These are phyloP conservation scores for Arxiozyma slooffiae DNA, from an alignment of 1,139 yeast genomes.

Conservation along the genomic window DNA sequence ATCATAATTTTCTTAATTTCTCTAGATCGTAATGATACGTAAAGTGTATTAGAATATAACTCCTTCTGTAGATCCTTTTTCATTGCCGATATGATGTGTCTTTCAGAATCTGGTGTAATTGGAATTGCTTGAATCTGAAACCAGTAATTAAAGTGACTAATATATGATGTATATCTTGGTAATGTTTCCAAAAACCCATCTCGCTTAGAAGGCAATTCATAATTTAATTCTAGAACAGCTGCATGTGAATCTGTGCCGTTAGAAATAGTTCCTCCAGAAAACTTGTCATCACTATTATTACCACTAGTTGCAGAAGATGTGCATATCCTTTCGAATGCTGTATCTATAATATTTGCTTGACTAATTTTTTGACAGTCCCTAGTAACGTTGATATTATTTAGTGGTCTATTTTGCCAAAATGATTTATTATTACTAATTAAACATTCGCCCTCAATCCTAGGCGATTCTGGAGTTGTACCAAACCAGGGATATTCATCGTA, in stretches of 20 bases:
- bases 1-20: slow-evolving; percentile 48
- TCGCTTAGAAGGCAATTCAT: slow-evolving; percentile 4
- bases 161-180: slow-evolving; percentile 24
- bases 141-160: slow-evolving; percentile 26
- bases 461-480: slow-evolving; percentile 19
- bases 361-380: slow-evolving; percentile 22
- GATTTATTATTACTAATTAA: slow-evolving; percentile 1
- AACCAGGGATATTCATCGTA: slow-evolving; percentile 31
- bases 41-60: slow-evolving; percentile 25
- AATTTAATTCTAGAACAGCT: slow-evolving; percentile 20
- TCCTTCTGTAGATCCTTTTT: slow-evolving; percentile 39
- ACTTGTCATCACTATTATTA: background rate
- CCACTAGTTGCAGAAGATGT: slow-evolving; percentile 7
- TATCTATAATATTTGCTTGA: slow-evolving; percentile 16
- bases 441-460: slow-evolving; percentile 2
- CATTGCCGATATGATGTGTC: slow-evolving; percentile 45
- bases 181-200: slow-evolving; percentile 18
- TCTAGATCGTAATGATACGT: slow-evolving; percentile 44
- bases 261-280: background rate
- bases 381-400: slow-evolving; percentile 18
- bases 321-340: slow-evolving; percentile 21
- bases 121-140: slow-evolving; percentile 35
- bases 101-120: slow-evolving; percentile 42
- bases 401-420: slow-evolving; percentile 8
- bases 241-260: slow-evolving; percentile 11